A percentile compares a stretch with the other conserved stretches of the same genome.
Conservation (phyloP, 306 rosid species). For the Trichosanthes cucumerina region DNA sequence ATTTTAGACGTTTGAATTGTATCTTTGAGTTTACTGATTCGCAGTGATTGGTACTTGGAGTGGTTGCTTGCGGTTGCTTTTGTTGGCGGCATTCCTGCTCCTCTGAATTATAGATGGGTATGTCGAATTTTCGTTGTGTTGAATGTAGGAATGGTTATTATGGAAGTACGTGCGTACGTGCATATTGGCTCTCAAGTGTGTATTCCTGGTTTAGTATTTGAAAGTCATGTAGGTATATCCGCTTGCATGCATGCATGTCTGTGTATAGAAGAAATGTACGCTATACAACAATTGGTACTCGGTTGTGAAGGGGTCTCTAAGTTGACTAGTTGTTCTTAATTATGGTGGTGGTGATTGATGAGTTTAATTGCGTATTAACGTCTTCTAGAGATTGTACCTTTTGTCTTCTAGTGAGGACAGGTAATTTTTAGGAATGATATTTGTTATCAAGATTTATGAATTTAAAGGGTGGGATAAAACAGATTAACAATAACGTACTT, state of each 20-base stretch:
- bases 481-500: background rate
- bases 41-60: slow-evolving; percentile 71
- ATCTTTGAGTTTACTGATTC: background rate
- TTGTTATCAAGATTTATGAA: background rate
- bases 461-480: background rate
- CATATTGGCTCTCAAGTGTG: background rate
- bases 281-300: background rate
- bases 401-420: background rate
- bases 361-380: background rate
- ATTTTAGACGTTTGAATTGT: background rate
- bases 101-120: slow-evolving; percentile 88
- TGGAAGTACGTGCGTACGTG: background rate
- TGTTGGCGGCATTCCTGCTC: slow-evolving; percentile 77
- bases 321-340: background rate
- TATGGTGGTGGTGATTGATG: background rate
- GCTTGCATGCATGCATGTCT: background rate
- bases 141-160: background rate
- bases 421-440: background rate
- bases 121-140: slow-evolving; percentile 8
- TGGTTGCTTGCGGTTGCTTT: slow-evolving; percentile 87
- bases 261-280: background rate
- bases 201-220: background rate
- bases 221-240: background rate
- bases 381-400: background rate
- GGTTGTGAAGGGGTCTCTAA: background rate